Base-by-base conservation (phyloP, 2,329 filamentous ascomycete species). In the Penicillium sp. region DNA sequence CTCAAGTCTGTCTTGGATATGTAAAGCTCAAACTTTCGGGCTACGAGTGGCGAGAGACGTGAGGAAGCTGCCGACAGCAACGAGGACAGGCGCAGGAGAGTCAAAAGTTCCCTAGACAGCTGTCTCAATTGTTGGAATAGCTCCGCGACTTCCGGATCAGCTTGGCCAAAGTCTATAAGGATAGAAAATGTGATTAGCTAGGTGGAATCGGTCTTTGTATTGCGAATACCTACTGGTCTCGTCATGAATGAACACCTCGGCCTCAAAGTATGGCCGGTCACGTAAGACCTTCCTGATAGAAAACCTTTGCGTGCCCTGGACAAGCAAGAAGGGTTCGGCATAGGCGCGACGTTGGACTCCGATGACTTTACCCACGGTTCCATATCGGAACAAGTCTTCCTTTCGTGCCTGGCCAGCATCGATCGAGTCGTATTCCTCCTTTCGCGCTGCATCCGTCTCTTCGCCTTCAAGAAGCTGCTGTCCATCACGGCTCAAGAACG, bases 251-350 rank as follows among this genome's bases (percentile, higher is more conserved):
- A 78, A 79, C 19, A 95, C 82, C 60, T 87, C 86, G 38, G 84
- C 91, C 72, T 95, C 90, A 59, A 95, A 90, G 66, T 88, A 95
- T 2, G 90, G 89, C 45, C 84, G 80, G 57, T 95, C 88, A 65
- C 88, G 85, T 31, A 82, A 79, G 40, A 93, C 72, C 63, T 83
- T 84, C 43, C 89, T 86, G 30, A 96, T 73, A 54, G 81, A 81
- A 55, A 96, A 84, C 34, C 93, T 81, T 55, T 85, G 80, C 14
- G 88, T 78, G 13, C 93, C 93, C 68, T 97, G 90, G 2, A 99
- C 89, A 4, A 95, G 79, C 44, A 99, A 72, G 49, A 84, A 85
- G 63, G 95, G 85, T 65, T 96, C 87, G 27, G 84, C 82, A 10
- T 83, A 83, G 39, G 83, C 83, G 48, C 83, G 80, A 25, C 88